Percentiles rank a stretch among this genome's conserved stretches.
Evolutionary conservation across 345 rosid genomes (phyloP).

Genomic region (Gossypium mustelinum): DNA sequence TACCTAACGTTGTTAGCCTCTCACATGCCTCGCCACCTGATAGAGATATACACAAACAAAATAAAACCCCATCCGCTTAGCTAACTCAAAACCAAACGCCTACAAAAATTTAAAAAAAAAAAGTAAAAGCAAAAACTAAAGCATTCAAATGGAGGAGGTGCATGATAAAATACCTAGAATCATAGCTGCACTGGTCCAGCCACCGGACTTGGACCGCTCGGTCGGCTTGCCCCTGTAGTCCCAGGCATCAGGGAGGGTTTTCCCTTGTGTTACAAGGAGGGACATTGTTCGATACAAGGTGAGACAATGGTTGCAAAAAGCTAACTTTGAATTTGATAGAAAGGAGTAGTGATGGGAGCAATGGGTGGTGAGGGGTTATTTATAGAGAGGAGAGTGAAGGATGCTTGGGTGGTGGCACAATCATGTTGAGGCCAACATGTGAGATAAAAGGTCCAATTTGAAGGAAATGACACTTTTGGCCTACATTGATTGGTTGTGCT

Average conservation of each 20-base stretch:
- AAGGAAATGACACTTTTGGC: background rate
- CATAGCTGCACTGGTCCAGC: conserved; percentile 93
- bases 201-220: conserved; percentile 61
- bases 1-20: conserved; percentile 89
- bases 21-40: conserved; percentile 78
- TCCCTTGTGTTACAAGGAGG: conserved; percentile 48
- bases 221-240: conserved; percentile 84
- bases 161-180: conserved; percentile 51
- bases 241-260: conserved; percentile 77
- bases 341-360: background rate
- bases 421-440: background rate
- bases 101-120: background rate
- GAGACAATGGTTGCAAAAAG: background rate
- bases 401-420: background rate
- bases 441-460: background rate
- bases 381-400: background rate
- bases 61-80: background rate
- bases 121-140: background rate
- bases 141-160: background rate
- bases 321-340: background rate
- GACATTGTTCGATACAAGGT: conserved; percentile 21
- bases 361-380: background rate
- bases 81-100: background rate
- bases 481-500: background rate
- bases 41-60: background rate